A percentile compares a stretch with the other conserved stretches of the same genome.
Conservation (phyloP, 2,329 filamentous ascomycete species). For the Neoarthrinium moseri region DNA sequence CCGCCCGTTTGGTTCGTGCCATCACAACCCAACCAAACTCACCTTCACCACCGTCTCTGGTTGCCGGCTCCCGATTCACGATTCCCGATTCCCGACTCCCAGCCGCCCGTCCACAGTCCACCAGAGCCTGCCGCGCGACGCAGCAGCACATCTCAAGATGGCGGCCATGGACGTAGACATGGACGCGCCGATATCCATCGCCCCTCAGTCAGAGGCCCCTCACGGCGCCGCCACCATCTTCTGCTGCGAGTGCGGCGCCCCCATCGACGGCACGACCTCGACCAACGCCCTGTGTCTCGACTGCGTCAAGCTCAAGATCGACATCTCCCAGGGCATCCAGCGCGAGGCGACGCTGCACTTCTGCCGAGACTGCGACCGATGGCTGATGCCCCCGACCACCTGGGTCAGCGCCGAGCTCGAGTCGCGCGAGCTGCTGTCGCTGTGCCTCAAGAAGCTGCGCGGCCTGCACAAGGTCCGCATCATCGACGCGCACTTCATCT, state of each 20-base stretch:
- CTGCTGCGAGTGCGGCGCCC: constrained; percentile 95
- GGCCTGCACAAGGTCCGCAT: constrained; percentile 89
- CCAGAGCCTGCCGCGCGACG: neutral
- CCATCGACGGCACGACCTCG: constrained; percentile 86
- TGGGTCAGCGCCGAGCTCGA: constrained; percentile 87
- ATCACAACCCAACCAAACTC: neutral
- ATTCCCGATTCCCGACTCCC: neutral
- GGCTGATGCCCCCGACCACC: constrained; percentile 80
- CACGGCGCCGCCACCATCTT: constrained; percentile 61
- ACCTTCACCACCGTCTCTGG: neutral
- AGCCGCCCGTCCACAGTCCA: neutral
- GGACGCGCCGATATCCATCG: constrained; percentile 8
- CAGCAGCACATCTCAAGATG: neutral
- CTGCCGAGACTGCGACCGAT: constrained; percentile 92
- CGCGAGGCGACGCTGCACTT: constrained; percentile 87
- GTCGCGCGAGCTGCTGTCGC: constrained; percentile 85
- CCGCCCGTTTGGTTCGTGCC: neutral
- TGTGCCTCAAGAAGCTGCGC: constrained; percentile 85
- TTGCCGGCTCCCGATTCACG: neutral
- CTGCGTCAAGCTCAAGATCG: constrained; percentile 91
- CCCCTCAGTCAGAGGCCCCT: constrained; percentile 2
- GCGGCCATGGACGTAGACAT: constrained; percentile 8
- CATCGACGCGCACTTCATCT: constrained; percentile 94
- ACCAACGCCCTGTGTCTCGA: constrained; percentile 91
- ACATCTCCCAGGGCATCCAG: constrained; percentile 89